A percentile compares a stretch with the other conserved stretches of the same genome.
These are phyloP conservation scores for Neonectria ditissima DNA, from an alignment of 2,329 filamentous ascomycete genomes.

Conservation along the genomic window DNA sequence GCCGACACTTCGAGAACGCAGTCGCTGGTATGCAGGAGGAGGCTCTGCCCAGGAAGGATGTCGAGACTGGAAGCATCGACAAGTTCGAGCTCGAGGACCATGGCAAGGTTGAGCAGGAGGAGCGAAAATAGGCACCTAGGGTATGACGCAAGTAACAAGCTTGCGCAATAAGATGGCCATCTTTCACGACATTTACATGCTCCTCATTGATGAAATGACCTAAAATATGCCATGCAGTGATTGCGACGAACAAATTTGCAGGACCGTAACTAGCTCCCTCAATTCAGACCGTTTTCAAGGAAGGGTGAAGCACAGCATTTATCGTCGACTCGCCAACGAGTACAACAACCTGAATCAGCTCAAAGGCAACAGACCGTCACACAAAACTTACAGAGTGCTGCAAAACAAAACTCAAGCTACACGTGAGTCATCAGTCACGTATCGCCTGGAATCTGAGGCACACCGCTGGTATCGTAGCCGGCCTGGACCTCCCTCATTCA, in stretches of 20 bases:
- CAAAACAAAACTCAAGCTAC: too few species aligned
- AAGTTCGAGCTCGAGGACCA: conserved; percentile 39
- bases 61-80: conserved; percentile 43
- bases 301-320: not conserved
- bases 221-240: not conserved
- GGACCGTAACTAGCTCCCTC: not conserved
- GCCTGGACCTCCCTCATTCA: too few species aligned
- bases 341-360: not conserved
- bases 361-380: too few species aligned
- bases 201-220: not conserved
- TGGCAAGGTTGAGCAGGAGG: conserved; percentile 40
- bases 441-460: too few species aligned
- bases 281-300: not conserved
- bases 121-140: conserved; percentile 19
- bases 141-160: not conserved
- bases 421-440: too few species aligned
- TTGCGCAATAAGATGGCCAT: too few species aligned
- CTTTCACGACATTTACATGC: not conserved
- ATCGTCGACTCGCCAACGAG: not conserved
- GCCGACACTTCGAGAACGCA: conserved; percentile 74
- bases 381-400: too few species aligned
- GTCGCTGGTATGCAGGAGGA: conserved; percentile 52
- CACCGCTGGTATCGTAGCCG: too few species aligned
- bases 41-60: conserved; percentile 43
- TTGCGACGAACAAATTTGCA: not conserved